Evolutionary conservation across 495 filamentous ascomycete species (phyloP).

Genomic region (Penicillium crystallinum): DNA sequence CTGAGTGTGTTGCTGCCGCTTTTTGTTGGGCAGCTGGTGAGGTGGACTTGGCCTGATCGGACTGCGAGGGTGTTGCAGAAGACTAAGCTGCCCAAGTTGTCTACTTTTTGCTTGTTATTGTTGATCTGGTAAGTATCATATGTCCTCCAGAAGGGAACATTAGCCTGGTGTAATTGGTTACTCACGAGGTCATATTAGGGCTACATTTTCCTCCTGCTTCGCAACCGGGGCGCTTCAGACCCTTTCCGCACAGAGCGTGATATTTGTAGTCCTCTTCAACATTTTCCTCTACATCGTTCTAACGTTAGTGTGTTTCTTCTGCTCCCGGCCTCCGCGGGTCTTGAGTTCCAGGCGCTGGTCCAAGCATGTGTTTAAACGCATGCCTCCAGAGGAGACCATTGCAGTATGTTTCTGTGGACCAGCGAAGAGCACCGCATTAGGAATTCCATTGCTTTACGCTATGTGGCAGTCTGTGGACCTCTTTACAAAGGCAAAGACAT

Average conservation of each 20-base stretch:
- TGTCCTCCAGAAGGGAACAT: not conserved
- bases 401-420: constrained; percentile 54
- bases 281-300: constrained; percentile 48
- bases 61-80: constrained; percentile 37
- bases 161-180: not conserved
- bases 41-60: constrained; percentile 44
- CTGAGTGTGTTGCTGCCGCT: constrained; percentile 47
- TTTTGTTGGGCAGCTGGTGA: constrained; percentile 42
- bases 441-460: constrained; percentile 47
- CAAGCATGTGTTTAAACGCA: constrained; percentile 28
- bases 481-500: constrained; percentile 46
- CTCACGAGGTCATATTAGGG: constrained; percentile 24
- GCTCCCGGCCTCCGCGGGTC: constrained; percentile 36
- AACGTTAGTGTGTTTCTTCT: constrained; percentile 44
- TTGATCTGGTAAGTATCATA: constrained; percentile 43
- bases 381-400: constrained; percentile 45
- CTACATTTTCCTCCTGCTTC: constrained; percentile 52
- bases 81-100: constrained; percentile 42
- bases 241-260: constrained; percentile 41
- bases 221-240: constrained; percentile 46
- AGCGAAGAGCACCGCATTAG: constrained; percentile 52
- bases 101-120: constrained; percentile 42
- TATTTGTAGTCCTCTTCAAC: constrained; percentile 51
- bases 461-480: constrained; percentile 51
- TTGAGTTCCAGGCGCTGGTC: constrained; percentile 20